Evolutionary conservation across 108 stramenopile species (phyloP), one percentile per base, ranked within the genome.

Genomic region (Cyclotella baltica): DNA sequence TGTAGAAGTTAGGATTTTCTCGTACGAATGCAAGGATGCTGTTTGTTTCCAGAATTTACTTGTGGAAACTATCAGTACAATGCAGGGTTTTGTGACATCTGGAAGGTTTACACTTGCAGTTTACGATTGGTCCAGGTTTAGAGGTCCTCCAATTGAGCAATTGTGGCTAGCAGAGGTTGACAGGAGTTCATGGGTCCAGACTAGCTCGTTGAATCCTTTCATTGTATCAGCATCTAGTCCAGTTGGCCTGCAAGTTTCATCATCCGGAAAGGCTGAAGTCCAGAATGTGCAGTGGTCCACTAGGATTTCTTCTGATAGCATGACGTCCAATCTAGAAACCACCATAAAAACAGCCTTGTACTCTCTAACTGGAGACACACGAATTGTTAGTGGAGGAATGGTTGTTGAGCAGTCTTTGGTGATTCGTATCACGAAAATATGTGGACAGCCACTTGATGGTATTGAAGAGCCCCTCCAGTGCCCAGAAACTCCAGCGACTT

Each of bases 321-420:
- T 58, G 29, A 30, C 19, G 10, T 58, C 57, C 4, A 58, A 58
- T 31, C 30, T 58, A 9, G 9, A 58, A 4, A 29, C 47, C 35
- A 46, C 66, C 3, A 67, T 19, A 23, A 58, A 58, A 30, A 10
- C 57, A 58, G 57, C 57, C 27, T 30, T 58, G 30, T 58, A 58
- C 18, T 58, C 57, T 6, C 57, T 58, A 6, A 58, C 57, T 31
- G 57, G 57, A 31, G 57, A 58, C 30, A 58, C 57, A 10, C 57
- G 57, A 19, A 18, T 58, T 58, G 57, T 58, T 30, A 4, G 16
- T 2, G 30, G 13, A 4, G 57, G 57, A 58, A 58, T 58, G 57
- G 57, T 58, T 58, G 57, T 30, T 5, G 57, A 58, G 29, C 57
- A 58, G 57, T 58, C 57, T 30, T 58, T 58, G 57, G 57, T 58